Conservation (phyloP, 169 alveolate species). For the Plasmodium cynomolgi region DNA sequence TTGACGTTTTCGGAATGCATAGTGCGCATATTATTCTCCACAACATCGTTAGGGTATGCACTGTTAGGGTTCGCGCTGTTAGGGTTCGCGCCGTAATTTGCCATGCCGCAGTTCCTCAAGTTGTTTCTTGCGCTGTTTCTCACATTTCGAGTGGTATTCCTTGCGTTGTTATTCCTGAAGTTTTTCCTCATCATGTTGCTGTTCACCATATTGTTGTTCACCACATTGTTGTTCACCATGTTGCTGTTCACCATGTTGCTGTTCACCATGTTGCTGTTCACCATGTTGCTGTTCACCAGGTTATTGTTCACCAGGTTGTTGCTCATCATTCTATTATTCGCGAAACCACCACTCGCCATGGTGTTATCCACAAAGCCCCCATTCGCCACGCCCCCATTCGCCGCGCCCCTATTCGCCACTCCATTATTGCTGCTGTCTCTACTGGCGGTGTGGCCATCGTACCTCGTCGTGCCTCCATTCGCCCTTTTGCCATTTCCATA, state of each 20-base stretch:
- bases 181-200: neutral
- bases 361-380: neutral
- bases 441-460: neutral
- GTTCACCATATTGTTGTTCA: neutral
- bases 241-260: neutral
- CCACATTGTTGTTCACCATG: neutral
- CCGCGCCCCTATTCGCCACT: neutral
- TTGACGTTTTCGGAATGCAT: neutral
- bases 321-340: neutral
- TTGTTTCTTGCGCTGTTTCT: neutral
- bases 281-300: neutral
- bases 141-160: neutral
- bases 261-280: neutral
- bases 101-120: neutral
- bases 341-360: neutral
- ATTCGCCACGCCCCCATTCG: neutral
- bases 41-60: neutral
- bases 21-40: neutral
- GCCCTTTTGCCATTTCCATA: neutral
- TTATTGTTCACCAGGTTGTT: neutral
- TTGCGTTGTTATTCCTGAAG: neutral
- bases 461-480: conserved; percentile 1
- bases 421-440: neutral
- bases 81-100: neutral
- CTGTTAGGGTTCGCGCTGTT: neutral